These are phyloP conservation scores for Lactarius tabidus DNA, from an alignment of 768 basidiomycete genomes.

Conservation along the genomic window DNA sequence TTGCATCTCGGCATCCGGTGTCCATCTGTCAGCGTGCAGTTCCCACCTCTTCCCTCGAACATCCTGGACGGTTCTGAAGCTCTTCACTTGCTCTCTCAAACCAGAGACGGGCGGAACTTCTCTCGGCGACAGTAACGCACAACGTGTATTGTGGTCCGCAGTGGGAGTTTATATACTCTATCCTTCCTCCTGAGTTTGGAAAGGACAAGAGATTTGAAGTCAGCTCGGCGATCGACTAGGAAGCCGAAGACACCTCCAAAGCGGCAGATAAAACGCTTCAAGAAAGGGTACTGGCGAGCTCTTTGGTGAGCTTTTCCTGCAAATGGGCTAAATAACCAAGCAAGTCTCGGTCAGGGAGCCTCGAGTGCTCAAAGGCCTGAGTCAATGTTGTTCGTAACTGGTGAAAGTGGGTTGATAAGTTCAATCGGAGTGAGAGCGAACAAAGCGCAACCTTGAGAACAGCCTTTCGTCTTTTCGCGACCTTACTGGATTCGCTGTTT, in stretches of 20 bases:
- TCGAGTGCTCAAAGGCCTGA: constrained; percentile 69
- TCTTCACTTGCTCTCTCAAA: background rate
- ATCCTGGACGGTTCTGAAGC: background rate
- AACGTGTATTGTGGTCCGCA: background rate
- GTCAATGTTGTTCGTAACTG: constrained; percentile 71
- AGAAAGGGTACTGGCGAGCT: constrained; percentile 40
- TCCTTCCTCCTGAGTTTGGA: background rate
- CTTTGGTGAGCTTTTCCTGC: constrained; percentile 64
- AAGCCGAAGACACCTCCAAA: background rate
- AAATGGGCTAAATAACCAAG: constrained; percentile 60
- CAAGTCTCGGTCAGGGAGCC: constrained; percentile 68
- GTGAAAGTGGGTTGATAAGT: background rate
- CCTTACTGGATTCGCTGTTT: constrained; percentile 57
- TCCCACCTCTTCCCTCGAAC: too few species aligned
- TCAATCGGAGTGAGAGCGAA: background rate
- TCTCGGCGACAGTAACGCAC: background rate
- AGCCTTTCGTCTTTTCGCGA: constrained; percentile 60
- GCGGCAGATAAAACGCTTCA: background rate
- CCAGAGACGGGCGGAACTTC: background rate
- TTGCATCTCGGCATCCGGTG: too few species aligned
- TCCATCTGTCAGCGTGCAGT: too few species aligned
- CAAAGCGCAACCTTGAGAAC: constrained; percentile 46
- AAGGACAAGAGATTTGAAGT: background rate
- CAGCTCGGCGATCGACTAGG: too few species aligned
- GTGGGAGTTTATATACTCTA: background rate